These are phyloP conservation scores for Schizosaccharomyces octosporus DNA, from an alignment of 805 yeast genomes.

Conservation along the genomic window DNA sequence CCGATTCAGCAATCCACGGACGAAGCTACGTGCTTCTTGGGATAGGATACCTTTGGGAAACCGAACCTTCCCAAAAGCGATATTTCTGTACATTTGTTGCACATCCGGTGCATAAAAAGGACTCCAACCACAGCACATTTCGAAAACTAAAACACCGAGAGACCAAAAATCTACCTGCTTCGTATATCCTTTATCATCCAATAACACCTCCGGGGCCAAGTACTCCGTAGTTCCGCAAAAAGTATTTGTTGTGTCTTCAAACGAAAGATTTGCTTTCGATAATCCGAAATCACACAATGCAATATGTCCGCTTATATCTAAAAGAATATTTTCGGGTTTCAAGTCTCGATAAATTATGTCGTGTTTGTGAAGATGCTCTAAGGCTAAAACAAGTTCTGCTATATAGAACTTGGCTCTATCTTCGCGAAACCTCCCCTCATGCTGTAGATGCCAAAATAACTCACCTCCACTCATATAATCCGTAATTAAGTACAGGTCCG, in stretches of 20 bases:
- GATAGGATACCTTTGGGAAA: conserved; percentile 90
- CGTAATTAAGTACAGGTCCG: conserved; percentile 76
- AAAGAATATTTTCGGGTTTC: conserved; percentile 83
- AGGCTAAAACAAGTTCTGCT: conserved; percentile 79
- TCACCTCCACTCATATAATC: conserved; percentile 98
- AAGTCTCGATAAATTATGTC: conserved; percentile 90
- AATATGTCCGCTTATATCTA: conserved; percentile 92
- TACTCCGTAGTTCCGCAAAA: conserved; percentile 97
- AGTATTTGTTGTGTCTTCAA: conserved; percentile 74
- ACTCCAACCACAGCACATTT: conserved; percentile 99
- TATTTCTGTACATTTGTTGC: conserved; percentile 96
- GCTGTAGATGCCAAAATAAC: conserved; percentile 85
- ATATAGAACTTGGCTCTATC: conserved; percentile 89
- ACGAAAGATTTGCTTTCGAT: conserved; percentile 71
- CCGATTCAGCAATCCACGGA: conserved; percentile 79
- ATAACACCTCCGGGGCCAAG: conserved; percentile 83
- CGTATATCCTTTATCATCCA: conserved; percentile 91
- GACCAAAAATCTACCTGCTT: conserved; percentile 99
- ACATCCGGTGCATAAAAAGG: conserved; percentile 95
- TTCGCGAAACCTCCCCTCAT: conserved; percentile 82
- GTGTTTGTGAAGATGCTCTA: conserved; percentile 84
- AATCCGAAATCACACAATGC: conserved; percentile 94
- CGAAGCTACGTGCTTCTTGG: conserved; percentile 82
- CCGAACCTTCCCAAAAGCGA: conserved; percentile 92
- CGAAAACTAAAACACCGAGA: conserved; percentile 82